Evolutionary conservation across 75 land plant species (phyloP), one percentile per base, ranked within the genome.

Genomic region (Ceratopteris richardii): DNA sequence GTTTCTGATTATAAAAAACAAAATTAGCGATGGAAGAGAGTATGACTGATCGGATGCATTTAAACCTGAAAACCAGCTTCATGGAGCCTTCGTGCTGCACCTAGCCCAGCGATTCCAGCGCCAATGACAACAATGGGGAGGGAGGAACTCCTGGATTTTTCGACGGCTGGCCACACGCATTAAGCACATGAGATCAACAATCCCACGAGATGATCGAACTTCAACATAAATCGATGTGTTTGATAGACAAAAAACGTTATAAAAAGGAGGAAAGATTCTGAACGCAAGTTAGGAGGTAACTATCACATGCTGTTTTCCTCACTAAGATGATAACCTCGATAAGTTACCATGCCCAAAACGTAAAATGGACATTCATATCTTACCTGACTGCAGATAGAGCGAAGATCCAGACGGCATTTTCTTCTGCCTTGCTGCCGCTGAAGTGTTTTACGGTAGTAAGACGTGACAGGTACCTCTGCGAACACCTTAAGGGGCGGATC

Each of bases 81-180:
- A 23, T 61, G 62, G 23, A 77, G 71, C n/a, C 78, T 78, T 29
- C 64, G 69, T 28, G 80, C 80, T 53, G 80, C 80, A 22, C 78
- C 71, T 14, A 77, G 14, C 22, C 80, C 80, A 1, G 78, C 77
- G 57, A 77, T 46, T 27, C 80, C 80, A 57, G 60, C 71, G 50
- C 80, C 80, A 21, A 77, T 66, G 18, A 77, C 72, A 57, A 77
- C 67, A 24, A 53, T 78, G 18, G 77, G 67, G 48, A 79, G 81
- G 9, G 57, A 29, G 5, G 63, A 65, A 14, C 61, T 31, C 37
- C 30, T 23, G 27, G 56, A 59, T 24, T 26, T 39, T 39, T 40
- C 16, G 44, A 41, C 16, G 41, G 60, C 44, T 41, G 46, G 14
- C 4, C 48, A 20, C 21, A 4, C n/a, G 17, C 48, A n/a, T 46